Evolutionary conservation across 2,329 filamentous ascomycete genomes (phyloP), one percentile per base, ranked within the genome.

Genomic region (Fusarium stilboides): DNA sequence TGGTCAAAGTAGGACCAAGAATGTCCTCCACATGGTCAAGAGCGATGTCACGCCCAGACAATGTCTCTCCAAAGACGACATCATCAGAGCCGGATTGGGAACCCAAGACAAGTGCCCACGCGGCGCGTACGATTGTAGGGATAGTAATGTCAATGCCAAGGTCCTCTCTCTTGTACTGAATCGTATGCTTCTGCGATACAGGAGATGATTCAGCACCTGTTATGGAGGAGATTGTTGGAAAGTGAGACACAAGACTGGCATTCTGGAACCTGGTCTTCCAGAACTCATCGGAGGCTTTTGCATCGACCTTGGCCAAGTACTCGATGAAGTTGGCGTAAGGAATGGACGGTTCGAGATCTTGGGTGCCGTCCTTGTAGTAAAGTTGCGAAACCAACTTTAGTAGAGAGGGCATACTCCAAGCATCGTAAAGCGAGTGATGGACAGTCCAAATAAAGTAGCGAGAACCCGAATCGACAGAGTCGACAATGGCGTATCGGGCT

Each of bases 381-480:
- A 51, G 50, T 5, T 65, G 40, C 0, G 47, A 59, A 1, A 69
- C 62, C 7, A 71, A 14, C 8, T 58, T 62, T 2, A 73, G 46
- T 1, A 73, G 17, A 14, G 56, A 46, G 0, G 70, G 56, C 70
- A 73, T 73, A 22, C 70, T 72, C 71, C 70, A 73, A 5, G 70
- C 71, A 37, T 73, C 71, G 8, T 73, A 73, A 1, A 73, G 37
- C 4, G 70, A 66, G 42, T 73, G 71, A 28, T 73, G 71, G 1
- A 70, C 24, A 1, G 60, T 46, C 72, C 72, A 74, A 0, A 71
- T 49, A 19, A 73, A 73, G 34, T 69, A 67, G 3, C 22, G 37
- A 10, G 49, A 9, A 0, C 19, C 51, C 20, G 47, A 17, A 12
- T 39, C 22, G 9, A 19, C 7, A 1, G 53, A 22, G 8, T 45